Evolutionary conservation across 1,284 basidiomycete species (phyloP), one percentile per base, ranked within the genome.

Genomic region (Austroboletus niveus): DNA sequence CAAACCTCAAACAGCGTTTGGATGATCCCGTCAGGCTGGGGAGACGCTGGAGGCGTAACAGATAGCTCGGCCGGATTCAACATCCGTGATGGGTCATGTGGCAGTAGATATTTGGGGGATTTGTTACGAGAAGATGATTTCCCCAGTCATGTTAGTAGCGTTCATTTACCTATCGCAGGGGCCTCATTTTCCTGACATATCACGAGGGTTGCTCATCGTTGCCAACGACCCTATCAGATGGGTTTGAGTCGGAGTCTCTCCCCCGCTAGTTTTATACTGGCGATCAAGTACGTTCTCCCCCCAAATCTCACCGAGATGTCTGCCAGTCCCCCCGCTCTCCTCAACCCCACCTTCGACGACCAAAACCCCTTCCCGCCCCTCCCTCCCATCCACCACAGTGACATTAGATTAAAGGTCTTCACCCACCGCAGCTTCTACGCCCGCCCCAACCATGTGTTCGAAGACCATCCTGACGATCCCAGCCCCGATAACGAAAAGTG

Each of bases 401-500:
- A 50, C 20, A 74, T 85, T 42, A 69, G 70, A 40, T 63, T 62
- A 41, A 80, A 79, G 59, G 77, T 89, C 3, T 89, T 86, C 65
- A 90, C 88, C 3, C 87, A 90, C 60, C 81, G 87, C 32, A 85
- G 83, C 62, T 79, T 75, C 59, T 78, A 73, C 58, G 87, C 78
- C 0, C 75, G 88, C 1, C 84, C 86, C 0, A 82, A 79, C 9
- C 80, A 86, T 57, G 70, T 87, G 29, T 90, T 90, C 57, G 88
- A 90, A 63, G 88, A 90, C 66, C 74, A 72, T 31, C 78, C 75
- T 0, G 72, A 80, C 48, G 87, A 89, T 65, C 82, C 78, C 4
- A 84, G 84, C 48, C 87, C 85, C 10, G 87, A 90, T 61, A 89
- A 90, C 57, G 87, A 90, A 70, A 84, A 81, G 87, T 88, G 24